Base-by-base conservation (phyloP, 2,329 filamentous ascomycete genomes). In the Xylariaceae sp. region DNA sequence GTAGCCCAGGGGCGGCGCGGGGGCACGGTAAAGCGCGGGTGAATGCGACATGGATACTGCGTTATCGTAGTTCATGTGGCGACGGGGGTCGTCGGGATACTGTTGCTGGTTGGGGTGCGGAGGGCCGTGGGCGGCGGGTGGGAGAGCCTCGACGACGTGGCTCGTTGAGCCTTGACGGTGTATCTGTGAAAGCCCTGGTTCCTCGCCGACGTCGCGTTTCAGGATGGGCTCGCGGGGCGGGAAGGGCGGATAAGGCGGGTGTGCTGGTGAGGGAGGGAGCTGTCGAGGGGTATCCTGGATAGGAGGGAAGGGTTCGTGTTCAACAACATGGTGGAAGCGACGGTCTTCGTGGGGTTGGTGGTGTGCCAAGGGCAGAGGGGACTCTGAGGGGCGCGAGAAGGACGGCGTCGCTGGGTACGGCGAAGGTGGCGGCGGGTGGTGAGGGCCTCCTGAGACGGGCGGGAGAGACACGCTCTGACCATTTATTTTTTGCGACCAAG, bases 321-420 rank as follows among this genome's bases (percentile, higher is more conserved):
- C 82, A 80, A 82, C 78, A 68, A 81, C 78, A 67, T 80, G 78
- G 68, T 81, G 80, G 67, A 80, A 79, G 66, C 81, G 80, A 71
- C 81, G 81, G 67, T 84, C 81, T 68, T 84, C 79, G 74, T 63
- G 62, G 54, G 73, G 66, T 59, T 76, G 77, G 60, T 76, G 73
- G 58, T 75, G 76, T 69, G 78, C 75, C 61, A 75, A 69, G 64
- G 73, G 74, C 64, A 74, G 67, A 59, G 72, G 69, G 57, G 72
- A 68, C 65, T 76, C 74, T 64, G 71, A 68, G 54, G 74, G 72
- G 62, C 74, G 73, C 57, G 74, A 68, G 69, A 71, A 77, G 64
- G 73, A 69, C 62, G 67, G 62, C 57, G 68, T 66, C 39, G 67
- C 64, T 49, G 77, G 76, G 64, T 74, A 75, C 39, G 69, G 68